Evolutionary conservation across 2,329 filamentous ascomycete genomes (phyloP).

Genomic region (Neodidymelliopsis sp.): DNA sequence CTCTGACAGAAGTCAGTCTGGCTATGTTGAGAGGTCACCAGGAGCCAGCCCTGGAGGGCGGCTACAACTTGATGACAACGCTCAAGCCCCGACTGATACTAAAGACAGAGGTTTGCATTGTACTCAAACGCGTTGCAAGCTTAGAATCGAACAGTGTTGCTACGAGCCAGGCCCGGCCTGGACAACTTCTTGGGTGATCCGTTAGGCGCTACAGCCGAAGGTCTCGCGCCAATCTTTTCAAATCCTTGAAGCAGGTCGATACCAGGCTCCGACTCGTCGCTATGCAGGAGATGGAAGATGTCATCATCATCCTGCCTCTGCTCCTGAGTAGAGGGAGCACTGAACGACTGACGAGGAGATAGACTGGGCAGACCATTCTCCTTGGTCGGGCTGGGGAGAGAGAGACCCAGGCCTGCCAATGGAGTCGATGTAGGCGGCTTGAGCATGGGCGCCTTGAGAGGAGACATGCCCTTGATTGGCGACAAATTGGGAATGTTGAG

Average conservation of each 20-base stretch:
- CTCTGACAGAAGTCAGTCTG: neutral
- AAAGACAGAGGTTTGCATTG: neutral
- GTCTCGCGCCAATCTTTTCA: slow-evolving; percentile 69
- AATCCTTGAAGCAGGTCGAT: slow-evolving; percentile 80
- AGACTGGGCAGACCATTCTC: slow-evolving; percentile 33
- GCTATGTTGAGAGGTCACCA: slow-evolving; percentile 4
- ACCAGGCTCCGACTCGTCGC: slow-evolving; percentile 66
- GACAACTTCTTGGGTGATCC: slow-evolving; percentile 45
- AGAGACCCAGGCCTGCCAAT: slow-evolving; percentile 26
- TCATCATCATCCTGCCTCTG: slow-evolving; percentile 58
- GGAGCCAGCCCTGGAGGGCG: slow-evolving; percentile 11
- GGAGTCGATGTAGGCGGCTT: slow-evolving; percentile 39
- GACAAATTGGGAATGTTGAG: slow-evolving; percentile 48
- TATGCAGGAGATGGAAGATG: slow-evolving; percentile 64
- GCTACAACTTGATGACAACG: slow-evolving; percentile 13
- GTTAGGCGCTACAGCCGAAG: slow-evolving; percentile 42
- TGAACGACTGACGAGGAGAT: slow-evolving; percentile 41
- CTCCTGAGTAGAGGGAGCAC: slow-evolving; percentile 28
- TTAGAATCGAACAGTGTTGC: slow-evolving; percentile 46
- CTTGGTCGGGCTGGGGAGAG: slow-evolving; percentile 29
- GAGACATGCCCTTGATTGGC: slow-evolving; percentile 40
- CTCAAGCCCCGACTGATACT: slow-evolving; percentile 12
- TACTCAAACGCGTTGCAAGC: slow-evolving; percentile 1
- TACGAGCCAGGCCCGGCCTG: slow-evolving; percentile 41
- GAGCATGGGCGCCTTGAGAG: slow-evolving; percentile 39